These are phyloP conservation scores for Dovyalis caffra DNA, from an alignment of 345 rosid genomes.

Conservation along the genomic window DNA sequence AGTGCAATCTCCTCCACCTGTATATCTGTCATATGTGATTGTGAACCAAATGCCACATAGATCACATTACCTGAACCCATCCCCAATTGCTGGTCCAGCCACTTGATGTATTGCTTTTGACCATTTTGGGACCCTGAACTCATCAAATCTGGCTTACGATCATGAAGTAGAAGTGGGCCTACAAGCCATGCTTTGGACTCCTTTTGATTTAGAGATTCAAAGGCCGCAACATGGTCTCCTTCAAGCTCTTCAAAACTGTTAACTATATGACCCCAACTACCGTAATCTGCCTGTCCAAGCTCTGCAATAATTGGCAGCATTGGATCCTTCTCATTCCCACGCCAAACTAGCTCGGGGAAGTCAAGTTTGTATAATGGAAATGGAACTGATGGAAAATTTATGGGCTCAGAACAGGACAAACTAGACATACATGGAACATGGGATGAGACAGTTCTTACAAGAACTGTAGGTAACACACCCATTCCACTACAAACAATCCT, in stretches of 20 bases:
- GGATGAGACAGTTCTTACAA: neutral
- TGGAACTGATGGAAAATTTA: constrained; percentile 11
- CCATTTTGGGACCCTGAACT: no score
- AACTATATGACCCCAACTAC: constrained; percentile 24
- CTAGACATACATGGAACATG: neutral
- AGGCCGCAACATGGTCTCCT: constrained; percentile 16
- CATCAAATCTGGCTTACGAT: neutral
- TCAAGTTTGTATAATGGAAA: constrained; percentile 17
- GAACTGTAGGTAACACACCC: constrained; percentile 15
- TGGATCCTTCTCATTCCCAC: neutral
- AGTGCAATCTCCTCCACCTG: no score
- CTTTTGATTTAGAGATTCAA: constrained; percentile 6
- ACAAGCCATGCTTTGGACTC: constrained; percentile 15
- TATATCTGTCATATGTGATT: no score
- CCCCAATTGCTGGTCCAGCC: constrained; percentile 8
- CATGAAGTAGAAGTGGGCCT: constrained; percentile 14
- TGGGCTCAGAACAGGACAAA: neutral
- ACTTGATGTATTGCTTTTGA: neutral
- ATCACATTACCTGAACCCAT: neutral
- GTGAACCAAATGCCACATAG: constrained; percentile 18
- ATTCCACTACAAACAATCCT: constrained; percentile 25
- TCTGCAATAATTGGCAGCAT: neutral
- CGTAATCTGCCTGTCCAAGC: constrained; percentile 1
- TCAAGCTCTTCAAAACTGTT: constrained; percentile 33
- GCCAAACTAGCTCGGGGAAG: neutral